Evolutionary conservation across 306 rosid genomes (phyloP).

Genomic region (Cicer cuneatum): DNA sequence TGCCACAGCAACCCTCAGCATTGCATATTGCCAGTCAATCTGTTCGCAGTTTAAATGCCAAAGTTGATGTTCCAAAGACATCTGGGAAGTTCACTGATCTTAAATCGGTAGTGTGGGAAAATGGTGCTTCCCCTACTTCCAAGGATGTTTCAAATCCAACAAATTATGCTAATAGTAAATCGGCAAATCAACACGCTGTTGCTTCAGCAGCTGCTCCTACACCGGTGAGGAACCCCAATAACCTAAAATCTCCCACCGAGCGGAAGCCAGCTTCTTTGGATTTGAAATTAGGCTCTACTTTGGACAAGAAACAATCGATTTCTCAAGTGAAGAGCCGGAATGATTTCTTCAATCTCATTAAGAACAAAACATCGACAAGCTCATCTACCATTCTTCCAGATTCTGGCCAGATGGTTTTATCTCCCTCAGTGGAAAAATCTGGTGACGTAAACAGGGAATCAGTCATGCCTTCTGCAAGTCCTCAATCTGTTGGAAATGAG

Average conservation of each 20-base stretch:
- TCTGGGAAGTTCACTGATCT: conserved; percentile 94
- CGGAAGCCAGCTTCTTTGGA: conserved; percentile 70
- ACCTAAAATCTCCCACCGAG: conserved; percentile 58
- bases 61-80: conserved; percentile 77
- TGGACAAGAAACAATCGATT: conserved; percentile 83
- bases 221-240: conserved; percentile 72
- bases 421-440: conserved; percentile 69
- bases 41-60: conserved; percentile 70
- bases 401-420: conserved; percentile 54
- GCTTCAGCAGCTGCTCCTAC: conserved; percentile 65
- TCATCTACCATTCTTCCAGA: conserved; percentile 61
- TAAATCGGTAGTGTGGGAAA: conserved; percentile 79
- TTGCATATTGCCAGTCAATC: conserved; percentile 64
- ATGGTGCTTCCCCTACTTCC: conserved; percentile 67
- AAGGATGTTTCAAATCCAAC: conserved; percentile 84
- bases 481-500: conserved; percentile 61
- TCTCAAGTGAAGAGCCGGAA: conserved; percentile 92
- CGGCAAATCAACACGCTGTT: conserved; percentile 64
- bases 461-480: conserved; percentile 55
- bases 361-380: conserved; percentile 70
- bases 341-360: conserved; percentile 87
- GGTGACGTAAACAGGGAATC: conserved; percentile 59
- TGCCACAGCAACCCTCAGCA: conserved; percentile 60
- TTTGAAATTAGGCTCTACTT: conserved; percentile 67
- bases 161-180: conserved; percentile 54